These are phyloP conservation scores for Suhomyces prunicola DNA, from an alignment of 805 yeast genomes.

Conservation along the genomic window DNA sequence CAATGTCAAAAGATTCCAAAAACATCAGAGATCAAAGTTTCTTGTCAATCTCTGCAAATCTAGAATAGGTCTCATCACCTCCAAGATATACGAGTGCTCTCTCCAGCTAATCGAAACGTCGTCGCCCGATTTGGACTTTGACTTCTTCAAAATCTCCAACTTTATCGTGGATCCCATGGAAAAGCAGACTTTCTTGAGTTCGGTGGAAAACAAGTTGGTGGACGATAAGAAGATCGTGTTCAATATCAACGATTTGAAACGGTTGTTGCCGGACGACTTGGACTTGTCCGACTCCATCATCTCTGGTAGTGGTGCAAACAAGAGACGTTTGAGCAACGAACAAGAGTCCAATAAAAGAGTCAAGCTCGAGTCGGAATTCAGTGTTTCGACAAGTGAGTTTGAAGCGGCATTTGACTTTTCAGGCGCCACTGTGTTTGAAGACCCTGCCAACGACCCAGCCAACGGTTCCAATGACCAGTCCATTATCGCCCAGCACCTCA, in stretches of 20 bases:
- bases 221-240: conserved; percentile 37
- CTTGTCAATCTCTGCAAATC: conserved; percentile 61
- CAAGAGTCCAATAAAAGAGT: conserved; percentile 29
- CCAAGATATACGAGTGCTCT: conserved; percentile 59
- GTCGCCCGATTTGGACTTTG: conserved; percentile 43
- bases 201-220: conserved; percentile 31
- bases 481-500: conserved; percentile 62
- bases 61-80: conserved; percentile 65
- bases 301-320: conserved; percentile 32
- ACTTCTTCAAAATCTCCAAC: conserved; percentile 44
- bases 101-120: conserved; percentile 57
- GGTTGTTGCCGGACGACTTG: conserved; percentile 37
- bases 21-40: conserved; percentile 61
- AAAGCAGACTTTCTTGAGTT: conserved; percentile 19
- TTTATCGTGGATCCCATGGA: conserved; percentile 51
- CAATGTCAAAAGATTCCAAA: conserved; percentile 64
- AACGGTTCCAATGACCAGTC: conserved; percentile 22
- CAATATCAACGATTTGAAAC: conserved; percentile 31
- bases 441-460: conserved; percentile 19
- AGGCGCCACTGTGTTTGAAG: neutral
- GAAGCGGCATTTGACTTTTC: conserved; percentile 1
- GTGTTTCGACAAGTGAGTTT: neutral
- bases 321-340: conserved; percentile 12
- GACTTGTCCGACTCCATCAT: conserved; percentile 47
- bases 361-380: conserved; percentile 30